Base-by-base conservation (phyloP, 2,329 filamentous ascomycete genomes). In the Phialemonium atrogriseum region DNA sequence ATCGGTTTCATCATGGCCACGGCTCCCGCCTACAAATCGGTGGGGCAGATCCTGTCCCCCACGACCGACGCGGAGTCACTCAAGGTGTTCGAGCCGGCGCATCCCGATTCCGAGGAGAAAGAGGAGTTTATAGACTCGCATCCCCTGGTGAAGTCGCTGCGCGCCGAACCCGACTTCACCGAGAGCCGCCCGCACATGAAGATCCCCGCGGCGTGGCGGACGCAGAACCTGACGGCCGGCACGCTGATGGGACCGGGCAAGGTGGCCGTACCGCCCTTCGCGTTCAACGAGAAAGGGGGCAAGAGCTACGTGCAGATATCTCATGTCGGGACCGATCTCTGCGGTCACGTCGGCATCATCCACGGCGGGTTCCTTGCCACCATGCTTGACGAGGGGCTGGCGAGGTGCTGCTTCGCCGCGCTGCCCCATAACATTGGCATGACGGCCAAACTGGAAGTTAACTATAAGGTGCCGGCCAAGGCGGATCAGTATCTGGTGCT, bases 331-430 rank as follows among this genome's bases (percentile, higher is more conserved):
- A 60, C 69, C 3, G 78, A 84, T 46, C 64, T 96, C 24, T 95
- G 86, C 52, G 89, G 89, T 2, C 88, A 96, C 55, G 84, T 85
- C 5, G 86, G 84, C 3, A 85, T 96, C 40, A 73, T 95, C 6
- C 91, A 96, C 54, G 89, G 89, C 30, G 89, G 89, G 0, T 63
- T 94, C 42, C 64, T 96, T 35, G 89, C 89, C n/a, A 95, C 89
- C 10, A 70, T 96, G 53, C 64, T 96, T 32, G 89, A 96, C 51
- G 89, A 96, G 56, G 86, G 85, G 0, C 64, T 96, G 25, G 89
- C 84, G 19, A 70, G 86, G 33, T 93, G 85, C 56, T 93, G 84
- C 51, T 94, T 96, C 58, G 78, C 77, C 5, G 86, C 85, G 15
- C 66, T 96, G 49, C 89, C 89, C 18, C 85, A 89, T 51, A 84